Conservation (phyloP, 192 early-diverging fungal species). For the Lobosporangium transversale region DNA sequence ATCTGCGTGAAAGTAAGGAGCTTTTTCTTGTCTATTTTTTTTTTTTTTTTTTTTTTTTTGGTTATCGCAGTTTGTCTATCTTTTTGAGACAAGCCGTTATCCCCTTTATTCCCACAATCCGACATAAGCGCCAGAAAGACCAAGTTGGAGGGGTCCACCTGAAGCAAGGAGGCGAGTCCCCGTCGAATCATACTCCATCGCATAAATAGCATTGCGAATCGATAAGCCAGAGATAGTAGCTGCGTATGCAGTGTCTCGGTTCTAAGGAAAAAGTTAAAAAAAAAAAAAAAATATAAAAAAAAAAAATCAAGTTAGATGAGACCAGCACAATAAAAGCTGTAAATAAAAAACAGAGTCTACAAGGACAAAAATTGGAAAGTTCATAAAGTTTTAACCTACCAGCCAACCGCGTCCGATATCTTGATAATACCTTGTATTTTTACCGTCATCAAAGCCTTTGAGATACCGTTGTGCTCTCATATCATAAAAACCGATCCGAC, state of each 20-base stretch:
- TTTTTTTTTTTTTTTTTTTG: neutral
- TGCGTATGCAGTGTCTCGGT: slow-evolving; percentile 57
- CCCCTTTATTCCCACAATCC: no score
- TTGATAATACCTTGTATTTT: slow-evolving; percentile 27
- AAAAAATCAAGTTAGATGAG: no score
- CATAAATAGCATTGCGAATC: slow-evolving; percentile 70
- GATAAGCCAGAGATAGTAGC: slow-evolving; percentile 58
- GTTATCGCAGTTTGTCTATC: neutral
- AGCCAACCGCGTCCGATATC: slow-evolving; percentile 64
- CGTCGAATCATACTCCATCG: slow-evolving; percentile 59
- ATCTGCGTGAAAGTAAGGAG: no score
- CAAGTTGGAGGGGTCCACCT: slow-evolving; percentile 67
- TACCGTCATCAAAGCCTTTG: slow-evolving; percentile 21
- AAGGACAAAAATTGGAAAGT: no score
- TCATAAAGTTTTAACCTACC: no score
- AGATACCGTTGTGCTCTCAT: slow-evolving; percentile 64
- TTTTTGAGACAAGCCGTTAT: no score
- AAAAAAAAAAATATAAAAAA: neutral
- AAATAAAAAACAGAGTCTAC: neutral
- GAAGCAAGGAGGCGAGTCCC: slow-evolving; percentile 66
- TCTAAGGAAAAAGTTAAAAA: slow-evolving; percentile 10
- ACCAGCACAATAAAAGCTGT: neutral
- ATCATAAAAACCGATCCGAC: slow-evolving; percentile 73
- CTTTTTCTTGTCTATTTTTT: slow-evolving; percentile 2
- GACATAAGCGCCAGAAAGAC: slow-evolving; percentile 52